phyloP scores from a whole-genome alignment of 441 rosid genomes.

The Gossypium schwendimanii region DNA sequence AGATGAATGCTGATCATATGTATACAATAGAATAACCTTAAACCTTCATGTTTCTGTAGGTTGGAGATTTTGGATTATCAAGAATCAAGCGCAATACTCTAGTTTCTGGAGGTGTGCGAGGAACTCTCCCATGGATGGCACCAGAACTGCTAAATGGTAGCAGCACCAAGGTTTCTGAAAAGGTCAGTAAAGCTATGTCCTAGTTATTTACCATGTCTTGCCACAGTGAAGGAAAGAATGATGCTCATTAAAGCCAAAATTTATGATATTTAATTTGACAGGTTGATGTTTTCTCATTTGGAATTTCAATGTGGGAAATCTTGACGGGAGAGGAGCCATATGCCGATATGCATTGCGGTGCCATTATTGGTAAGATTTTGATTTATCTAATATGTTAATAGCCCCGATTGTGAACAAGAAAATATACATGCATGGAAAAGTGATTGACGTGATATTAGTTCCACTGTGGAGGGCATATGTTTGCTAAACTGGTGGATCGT shows the following conservation, averaged over 20 bases:
- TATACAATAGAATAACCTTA: neutral
- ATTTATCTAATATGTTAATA: neutral
- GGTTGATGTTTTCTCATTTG: conserved; percentile 89
- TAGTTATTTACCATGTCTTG: neutral
- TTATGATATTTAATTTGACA: conserved; percentile 21
- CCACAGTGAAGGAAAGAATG: neutral
- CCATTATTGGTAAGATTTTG: conserved; percentile 59
- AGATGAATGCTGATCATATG: neutral
- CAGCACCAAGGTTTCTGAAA: conserved; percentile 55
- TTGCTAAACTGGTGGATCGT: neutral
- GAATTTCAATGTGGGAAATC: conserved; percentile 88
- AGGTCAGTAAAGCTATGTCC: conserved; percentile 27
- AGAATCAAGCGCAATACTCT: conserved; percentile 67
- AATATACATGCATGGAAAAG: neutral
- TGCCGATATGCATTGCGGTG: conserved; percentile 86
- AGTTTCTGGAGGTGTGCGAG: conserved; percentile 67
- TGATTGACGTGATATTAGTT: neutral
- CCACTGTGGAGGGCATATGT: neutral
- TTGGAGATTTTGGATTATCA: conserved; percentile 66
- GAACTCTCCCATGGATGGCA: conserved; percentile 78
- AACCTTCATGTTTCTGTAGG: conserved; percentile 25
- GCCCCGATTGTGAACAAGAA: neutral
- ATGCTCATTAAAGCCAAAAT: conserved; percentile 9
- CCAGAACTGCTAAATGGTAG: conserved; percentile 62
- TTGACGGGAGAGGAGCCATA: conserved; percentile 82